These are phyloP conservation scores for Monilinia polystroma DNA, from an alignment of 2,329 filamentous ascomycete genomes.

Conservation along the genomic window DNA sequence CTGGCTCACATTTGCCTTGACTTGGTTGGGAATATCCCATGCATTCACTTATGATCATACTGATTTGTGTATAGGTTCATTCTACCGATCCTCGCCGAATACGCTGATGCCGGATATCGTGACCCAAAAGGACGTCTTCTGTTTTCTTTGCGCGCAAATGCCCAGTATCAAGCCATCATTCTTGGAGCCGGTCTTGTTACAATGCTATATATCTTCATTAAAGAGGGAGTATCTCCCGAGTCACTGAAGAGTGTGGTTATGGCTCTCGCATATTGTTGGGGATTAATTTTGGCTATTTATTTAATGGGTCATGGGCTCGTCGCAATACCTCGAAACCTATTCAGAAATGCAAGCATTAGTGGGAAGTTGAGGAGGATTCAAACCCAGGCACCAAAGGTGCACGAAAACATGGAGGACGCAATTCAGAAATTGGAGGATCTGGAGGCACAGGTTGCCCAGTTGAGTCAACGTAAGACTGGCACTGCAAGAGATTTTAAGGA, in stretches of 20 bases:
- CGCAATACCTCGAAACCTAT: slow-evolving; percentile 78
- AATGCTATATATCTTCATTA: slow-evolving; percentile 78
- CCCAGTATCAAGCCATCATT: slow-evolving; percentile 81
- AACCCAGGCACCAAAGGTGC: slow-evolving; percentile 71
- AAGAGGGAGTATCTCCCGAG: slow-evolving; percentile 68
- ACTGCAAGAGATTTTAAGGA: slow-evolving; percentile 75
- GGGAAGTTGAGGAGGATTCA: slow-evolving; percentile 74
- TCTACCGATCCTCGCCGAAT: slow-evolving; percentile 89
- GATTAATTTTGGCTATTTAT: slow-evolving; percentile 87
- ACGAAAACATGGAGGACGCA: slow-evolving; percentile 86
- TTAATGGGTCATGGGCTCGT: slow-evolving; percentile 97
- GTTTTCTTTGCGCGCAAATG: slow-evolving; percentile 85
- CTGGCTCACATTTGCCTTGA: slow-evolving; percentile 93
- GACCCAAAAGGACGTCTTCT: slow-evolving; percentile 77
- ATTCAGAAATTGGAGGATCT: slow-evolving; percentile 76
- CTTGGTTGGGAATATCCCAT: slow-evolving; percentile 62
- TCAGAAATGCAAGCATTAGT: slow-evolving; percentile 75
- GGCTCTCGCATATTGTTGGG: slow-evolving; percentile 94
- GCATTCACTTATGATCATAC: background rate
- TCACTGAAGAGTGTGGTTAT: slow-evolving; percentile 84
- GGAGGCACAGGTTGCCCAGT: slow-evolving; percentile 75
- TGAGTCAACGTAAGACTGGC: slow-evolving; percentile 77
- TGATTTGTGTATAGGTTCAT: slow-evolving; percentile 63
- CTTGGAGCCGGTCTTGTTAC: slow-evolving; percentile 69
- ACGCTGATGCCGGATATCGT: slow-evolving; percentile 89